Evolutionary conservation across 176 grass and related monocot genomes (phyloP).

Genomic region (Paspalum vaginatum): DNA sequence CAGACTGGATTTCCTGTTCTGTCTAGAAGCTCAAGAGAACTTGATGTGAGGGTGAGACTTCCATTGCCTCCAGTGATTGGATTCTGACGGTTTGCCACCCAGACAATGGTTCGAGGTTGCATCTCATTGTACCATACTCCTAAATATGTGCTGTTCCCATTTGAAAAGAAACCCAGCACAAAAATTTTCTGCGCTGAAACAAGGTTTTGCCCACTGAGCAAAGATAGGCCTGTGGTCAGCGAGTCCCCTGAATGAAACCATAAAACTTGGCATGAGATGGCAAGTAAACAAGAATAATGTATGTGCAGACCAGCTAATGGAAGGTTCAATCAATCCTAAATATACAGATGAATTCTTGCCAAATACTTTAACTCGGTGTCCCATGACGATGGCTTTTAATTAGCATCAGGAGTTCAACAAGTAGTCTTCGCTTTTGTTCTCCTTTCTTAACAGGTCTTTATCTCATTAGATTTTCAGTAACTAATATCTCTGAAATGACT

Average conservation of each 20-base stretch:
- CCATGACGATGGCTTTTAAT: no score
- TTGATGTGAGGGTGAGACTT: conserved; percentile 15
- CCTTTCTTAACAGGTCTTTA: no score
- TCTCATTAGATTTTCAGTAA: no score
- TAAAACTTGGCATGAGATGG: no score
- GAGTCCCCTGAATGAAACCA: conserved; percentile 21
- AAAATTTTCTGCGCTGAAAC: conserved; percentile 40
- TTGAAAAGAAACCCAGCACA: conserved; percentile 48
- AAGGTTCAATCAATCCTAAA: no score
- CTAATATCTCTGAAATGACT: no score
- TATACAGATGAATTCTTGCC: no score
- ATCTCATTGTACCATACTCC: conserved; percentile 65
- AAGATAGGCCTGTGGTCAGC: conserved; percentile 8
- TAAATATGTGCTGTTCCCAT: conserved; percentile 21
- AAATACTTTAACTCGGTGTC: no score
- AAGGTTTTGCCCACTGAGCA: conserved; percentile 21
- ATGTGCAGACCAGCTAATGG: no score
- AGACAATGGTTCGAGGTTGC: conserved; percentile 31
- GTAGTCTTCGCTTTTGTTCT: no score
- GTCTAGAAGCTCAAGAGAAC: conserved; percentile 28
- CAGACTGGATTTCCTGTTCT: conserved; percentile 27
- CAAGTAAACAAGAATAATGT: no score
- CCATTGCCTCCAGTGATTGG: conserved; percentile 19
- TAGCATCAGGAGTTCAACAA: no score
- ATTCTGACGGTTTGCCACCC: conserved; percentile 54